phyloP scores from a whole-genome alignment of 2,329 filamentous ascomycete species.

The Didymella pinodella region DNA sequence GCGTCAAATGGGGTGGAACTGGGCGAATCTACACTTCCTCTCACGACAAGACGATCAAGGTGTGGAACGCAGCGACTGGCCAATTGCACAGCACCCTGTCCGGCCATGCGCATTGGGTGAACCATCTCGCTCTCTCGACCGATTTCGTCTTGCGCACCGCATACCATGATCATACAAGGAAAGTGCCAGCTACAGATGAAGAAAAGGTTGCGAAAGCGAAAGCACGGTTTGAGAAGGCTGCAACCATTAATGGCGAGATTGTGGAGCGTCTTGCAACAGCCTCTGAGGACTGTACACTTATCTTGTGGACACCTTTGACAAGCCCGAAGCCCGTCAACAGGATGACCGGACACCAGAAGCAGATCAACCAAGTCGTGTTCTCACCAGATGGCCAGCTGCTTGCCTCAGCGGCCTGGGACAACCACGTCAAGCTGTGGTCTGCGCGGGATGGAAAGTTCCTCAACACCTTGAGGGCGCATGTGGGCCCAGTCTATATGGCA shows the following conservation, averaged over 20 bases:
- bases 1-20: constrained; percentile 93
- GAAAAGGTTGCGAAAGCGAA: constrained; percentile 78
- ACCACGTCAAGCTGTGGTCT: constrained; percentile 92
- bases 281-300: constrained; percentile 96
- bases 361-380: constrained; percentile 94
- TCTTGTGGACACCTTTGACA: constrained; percentile 83
- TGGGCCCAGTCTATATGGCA: constrained; percentile 89
- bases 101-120: constrained; percentile 92
- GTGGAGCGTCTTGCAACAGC: constrained; percentile 88
- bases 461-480: constrained; percentile 86
- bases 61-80: constrained; percentile 85
- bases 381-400: constrained; percentile 88
- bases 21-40: constrained; percentile 66
- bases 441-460: constrained; percentile 80
- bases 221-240: constrained; percentile 84
- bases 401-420: constrained; percentile 90
- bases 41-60: constrained; percentile 90
- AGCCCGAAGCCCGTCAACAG: constrained; percentile 86
- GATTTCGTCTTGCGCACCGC: constrained; percentile 87
- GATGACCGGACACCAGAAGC: constrained; percentile 93
- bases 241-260: constrained; percentile 75
- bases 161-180: constrained; percentile 82
- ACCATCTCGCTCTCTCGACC: constrained; percentile 91
- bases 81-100: constrained; percentile 80
- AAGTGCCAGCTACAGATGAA: constrained; percentile 72